Conservation (phyloP, 164 flowering plant species). For the Berberis thunbergii region DNA sequence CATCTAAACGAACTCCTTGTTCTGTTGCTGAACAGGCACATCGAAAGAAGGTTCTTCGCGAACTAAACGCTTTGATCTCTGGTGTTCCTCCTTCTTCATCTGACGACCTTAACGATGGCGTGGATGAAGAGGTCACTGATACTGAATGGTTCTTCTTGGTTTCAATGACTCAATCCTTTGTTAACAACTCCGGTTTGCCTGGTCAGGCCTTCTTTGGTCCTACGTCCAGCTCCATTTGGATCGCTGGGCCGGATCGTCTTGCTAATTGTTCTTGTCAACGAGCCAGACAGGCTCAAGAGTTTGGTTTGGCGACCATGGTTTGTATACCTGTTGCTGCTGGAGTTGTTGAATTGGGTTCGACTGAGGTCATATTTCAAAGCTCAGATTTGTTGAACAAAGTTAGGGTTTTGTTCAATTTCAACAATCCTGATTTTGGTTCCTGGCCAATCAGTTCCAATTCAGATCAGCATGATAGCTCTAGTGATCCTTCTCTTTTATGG, state of each 20-base stretch:
- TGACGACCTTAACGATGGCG: slow-evolving; percentile 28
- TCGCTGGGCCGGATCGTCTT: slow-evolving; percentile 51
- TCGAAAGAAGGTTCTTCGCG: slow-evolving; percentile 67
- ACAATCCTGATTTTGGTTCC: slow-evolving; percentile 19
- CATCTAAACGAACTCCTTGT: slow-evolving; percentile 16
- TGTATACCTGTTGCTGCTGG: slow-evolving; percentile 68
- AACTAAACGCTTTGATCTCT: slow-evolving; percentile 68
- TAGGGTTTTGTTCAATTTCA: slow-evolving; percentile 53
- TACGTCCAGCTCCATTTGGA: slow-evolving; percentile 42
- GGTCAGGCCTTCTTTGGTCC: slow-evolving; percentile 50
- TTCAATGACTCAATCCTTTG: slow-evolving; percentile 80
- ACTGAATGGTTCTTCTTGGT: slow-evolving; percentile 91
- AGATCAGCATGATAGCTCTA: slow-evolving; percentile 21
- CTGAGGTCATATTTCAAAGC: slow-evolving; percentile 54
- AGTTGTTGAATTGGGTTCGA: slow-evolving; percentile 85
- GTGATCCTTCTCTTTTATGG: slow-evolving; percentile 68
- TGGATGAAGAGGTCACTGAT: slow-evolving; percentile 87
- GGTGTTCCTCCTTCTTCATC: slow-evolving; percentile 21
- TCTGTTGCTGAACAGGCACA: slow-evolving; percentile 59
- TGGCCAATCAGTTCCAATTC: slow-evolving; percentile 12
- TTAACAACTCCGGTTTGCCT: slow-evolving; percentile 55
- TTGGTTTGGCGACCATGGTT: slow-evolving; percentile 79
- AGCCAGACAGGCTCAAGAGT: slow-evolving; percentile 56
- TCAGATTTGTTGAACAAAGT: slow-evolving; percentile 74
- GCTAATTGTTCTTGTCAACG: slow-evolving; percentile 49